Base-by-base conservation (phyloP, 1,139 yeast species). In the Pichia cactophila region DNA sequence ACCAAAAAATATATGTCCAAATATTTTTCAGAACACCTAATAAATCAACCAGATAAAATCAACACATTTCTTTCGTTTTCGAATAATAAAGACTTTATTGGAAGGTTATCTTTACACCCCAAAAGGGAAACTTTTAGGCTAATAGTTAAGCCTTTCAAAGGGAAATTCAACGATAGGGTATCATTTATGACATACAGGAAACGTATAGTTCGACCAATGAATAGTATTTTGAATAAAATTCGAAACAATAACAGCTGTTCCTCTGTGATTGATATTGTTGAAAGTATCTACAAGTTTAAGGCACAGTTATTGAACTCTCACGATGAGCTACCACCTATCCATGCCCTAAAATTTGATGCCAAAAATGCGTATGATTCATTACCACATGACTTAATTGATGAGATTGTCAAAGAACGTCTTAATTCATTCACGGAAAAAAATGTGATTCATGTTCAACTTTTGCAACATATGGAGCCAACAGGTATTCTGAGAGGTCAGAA, bases 321-420 rank as follows among this genome's bases (percentile, higher is more conserved):
- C 39, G 57, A 59, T 0, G 41, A 31, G 0, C 28, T 74, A 1
- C 80, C 80, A 0, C 50, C 58, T 11, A 58, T 83, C 1, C 77
- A 70, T 59, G 75, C 78, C 41, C 70, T 84, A 36, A 87, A 86
- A 58, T 85, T 88, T 61, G 98, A 92, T 62, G 80, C 87, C 60
- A 74, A 75, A 50, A 75, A 82, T 16, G 89, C 97, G 51, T 92
- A 83, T 61, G 97, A 92, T 59, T 77, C 82, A 4, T 70, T 90
- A 20, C 83, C 88, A 7, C 78, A 78, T 43, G 59, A 61, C 0
- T 69, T 70, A 49, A 75, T 84, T 1, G 54, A 72, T 3, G 58
- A 66, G 4, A 58, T 68, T 29, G 20, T 65, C 64, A 43, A 68
- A 2, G 40, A 54, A 67, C 36, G 51, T 11, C 42, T 62, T n/a